phyloP scores from a whole-genome alignment of 371 early-diverging fungal species.

The Apophysomyces elegans region DNA sequence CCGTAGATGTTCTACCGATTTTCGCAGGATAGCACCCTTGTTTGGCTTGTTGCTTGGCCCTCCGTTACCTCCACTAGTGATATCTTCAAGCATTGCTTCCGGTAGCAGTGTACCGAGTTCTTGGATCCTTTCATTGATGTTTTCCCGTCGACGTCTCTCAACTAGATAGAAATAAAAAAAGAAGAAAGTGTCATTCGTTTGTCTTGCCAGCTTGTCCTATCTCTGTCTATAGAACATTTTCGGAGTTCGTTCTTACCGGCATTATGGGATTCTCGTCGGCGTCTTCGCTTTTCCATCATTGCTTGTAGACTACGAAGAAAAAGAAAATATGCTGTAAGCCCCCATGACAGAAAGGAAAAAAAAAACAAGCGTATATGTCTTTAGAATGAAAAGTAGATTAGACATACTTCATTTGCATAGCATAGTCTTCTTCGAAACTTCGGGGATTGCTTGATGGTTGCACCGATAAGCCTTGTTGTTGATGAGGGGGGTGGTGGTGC shows the following conservation, averaged over 20 bases:
- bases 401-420: conserved; percentile 45
- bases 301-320: conserved; percentile 37
- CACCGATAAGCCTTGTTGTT: conserved; percentile 8
- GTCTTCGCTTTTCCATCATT: conserved; percentile 82
- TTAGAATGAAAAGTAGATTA: neutral
- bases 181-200: neutral
- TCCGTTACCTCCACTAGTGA: conserved; percentile 65
- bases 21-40: conserved; percentile 83
- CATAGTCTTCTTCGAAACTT: conserved; percentile 50
- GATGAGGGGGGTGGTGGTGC: too few relatives aligned
- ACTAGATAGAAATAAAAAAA: conserved; percentile 49
- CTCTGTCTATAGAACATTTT: neutral
- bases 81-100: conserved; percentile 60
- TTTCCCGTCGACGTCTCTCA: conserved; percentile 92
- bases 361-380: neutral
- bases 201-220: neutral
- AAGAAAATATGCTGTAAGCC: neutral
- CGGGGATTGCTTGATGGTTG: conserved; percentile 13
- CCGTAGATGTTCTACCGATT: conserved; percentile 91
- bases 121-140: conserved; percentile 96
- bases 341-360: neutral
- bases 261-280: conserved; percentile 95
- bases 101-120: conserved; percentile 88
- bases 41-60: conserved; percentile 83
- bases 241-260: conserved; percentile 59